These are phyloP conservation scores for Gossypium rotundifolium DNA, from an alignment of 345 rosid genomes.

Conservation along the genomic window DNA sequence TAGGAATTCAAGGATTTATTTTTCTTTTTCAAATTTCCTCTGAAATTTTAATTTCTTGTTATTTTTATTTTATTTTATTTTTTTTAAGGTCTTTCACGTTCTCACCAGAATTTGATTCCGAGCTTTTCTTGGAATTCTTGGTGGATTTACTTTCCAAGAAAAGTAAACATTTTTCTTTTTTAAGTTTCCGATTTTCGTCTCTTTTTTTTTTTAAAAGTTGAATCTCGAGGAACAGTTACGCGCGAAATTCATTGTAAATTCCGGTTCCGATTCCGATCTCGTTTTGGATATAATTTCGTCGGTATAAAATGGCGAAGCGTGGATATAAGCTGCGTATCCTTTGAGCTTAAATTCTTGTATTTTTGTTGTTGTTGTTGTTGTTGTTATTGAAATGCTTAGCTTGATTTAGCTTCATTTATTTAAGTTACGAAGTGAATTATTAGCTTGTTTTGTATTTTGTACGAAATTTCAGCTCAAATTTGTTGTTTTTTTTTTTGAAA, in stretches of 20 bases:
- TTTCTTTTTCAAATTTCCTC: background rate
- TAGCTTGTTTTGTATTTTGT: background rate
- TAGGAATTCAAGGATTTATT: too few species aligned
- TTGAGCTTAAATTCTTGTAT: background rate
- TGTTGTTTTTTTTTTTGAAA: background rate
- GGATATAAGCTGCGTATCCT: slow-evolving; percentile 99
- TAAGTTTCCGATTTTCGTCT: background rate
- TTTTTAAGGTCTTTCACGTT: background rate
- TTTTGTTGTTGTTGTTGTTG: background rate
- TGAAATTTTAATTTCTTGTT: background rate
- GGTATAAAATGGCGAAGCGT: slow-evolving; percentile 63
- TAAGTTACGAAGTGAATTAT: slow-evolving; percentile 1
- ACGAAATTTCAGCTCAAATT: slow-evolving; percentile 8
- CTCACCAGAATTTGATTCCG: slow-evolving; percentile 35
- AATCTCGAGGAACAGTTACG: slow-evolving; percentile 18
- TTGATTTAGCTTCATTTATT: slow-evolving; percentile 16
- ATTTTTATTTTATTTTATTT: background rate
- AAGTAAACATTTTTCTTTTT: slow-evolving; percentile 11
- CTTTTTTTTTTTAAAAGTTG: background rate
- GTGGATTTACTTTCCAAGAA: slow-evolving; percentile 32
- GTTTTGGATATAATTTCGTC: slow-evolving; percentile 13
- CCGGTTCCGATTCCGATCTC: slow-evolving; percentile 11
- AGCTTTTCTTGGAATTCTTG: slow-evolving; percentile 19
- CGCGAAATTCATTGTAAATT: background rate
- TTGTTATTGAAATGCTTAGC: slow-evolving; percentile 4